phyloP scores from a whole-genome alignment of 2,329 filamentous ascomycete species.

The Penicillium griseofulvum region DNA sequence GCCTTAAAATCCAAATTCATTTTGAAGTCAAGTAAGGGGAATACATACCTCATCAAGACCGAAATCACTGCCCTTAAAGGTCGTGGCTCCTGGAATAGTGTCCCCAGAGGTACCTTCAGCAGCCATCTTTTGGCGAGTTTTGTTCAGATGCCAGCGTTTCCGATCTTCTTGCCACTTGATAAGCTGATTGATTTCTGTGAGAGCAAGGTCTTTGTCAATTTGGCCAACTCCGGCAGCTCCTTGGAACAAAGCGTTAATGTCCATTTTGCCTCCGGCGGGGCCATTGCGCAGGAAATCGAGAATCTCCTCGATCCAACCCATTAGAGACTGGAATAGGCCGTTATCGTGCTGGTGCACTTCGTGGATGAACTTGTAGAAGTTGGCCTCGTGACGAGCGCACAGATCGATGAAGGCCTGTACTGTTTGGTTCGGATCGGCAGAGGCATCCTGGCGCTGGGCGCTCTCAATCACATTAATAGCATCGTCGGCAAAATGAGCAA shows the following conservation, averaged over 20 bases:
- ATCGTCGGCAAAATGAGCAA: constrained; percentile 88
- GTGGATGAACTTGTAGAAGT: constrained; percentile 98
- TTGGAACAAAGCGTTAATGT: constrained; percentile 91
- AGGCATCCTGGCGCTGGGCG: constrained; percentile 72
- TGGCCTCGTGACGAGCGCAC: constrained; percentile 89
- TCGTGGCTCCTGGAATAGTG: constrained; percentile 52
- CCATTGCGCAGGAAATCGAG: constrained; percentile 88
- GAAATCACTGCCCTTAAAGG: constrained; percentile 81
- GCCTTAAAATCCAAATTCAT: constrained; percentile 1
- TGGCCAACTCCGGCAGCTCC: constrained; percentile 66
- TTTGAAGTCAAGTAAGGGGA: background rate
- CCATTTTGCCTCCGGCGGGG: constrained; percentile 76
- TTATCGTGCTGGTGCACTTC: constrained; percentile 97
- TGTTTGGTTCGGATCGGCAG: constrained; percentile 94
- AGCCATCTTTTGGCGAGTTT: constrained; percentile 98
- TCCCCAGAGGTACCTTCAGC: constrained; percentile 63
- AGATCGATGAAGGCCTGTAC: constrained; percentile 98
- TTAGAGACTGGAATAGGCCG: constrained; percentile 89
- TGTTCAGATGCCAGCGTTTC: constrained; percentile 98
- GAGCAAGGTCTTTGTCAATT: constrained; percentile 69
- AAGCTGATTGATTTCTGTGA: constrained; percentile 77
- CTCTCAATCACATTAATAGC: constrained; percentile 76
- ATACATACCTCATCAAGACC: constrained; percentile 70
- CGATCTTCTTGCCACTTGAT: constrained; percentile 92
- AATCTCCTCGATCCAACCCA: constrained; percentile 96